Evolutionary conservation across 2,329 filamentous ascomycete genomes (phyloP).

Genomic region (Nemania sp.): DNA sequence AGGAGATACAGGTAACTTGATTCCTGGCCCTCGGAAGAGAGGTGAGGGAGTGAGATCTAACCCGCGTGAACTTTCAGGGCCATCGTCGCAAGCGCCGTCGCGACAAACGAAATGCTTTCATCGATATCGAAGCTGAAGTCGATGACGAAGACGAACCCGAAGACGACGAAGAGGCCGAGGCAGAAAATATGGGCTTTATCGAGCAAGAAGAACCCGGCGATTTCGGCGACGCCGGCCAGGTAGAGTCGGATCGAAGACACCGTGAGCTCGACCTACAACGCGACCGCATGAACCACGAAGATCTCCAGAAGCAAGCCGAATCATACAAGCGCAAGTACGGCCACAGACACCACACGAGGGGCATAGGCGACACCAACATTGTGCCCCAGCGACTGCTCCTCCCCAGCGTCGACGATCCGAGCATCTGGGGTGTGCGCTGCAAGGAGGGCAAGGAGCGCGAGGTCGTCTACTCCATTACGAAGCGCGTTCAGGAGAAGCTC

Average conservation of each 20-base stretch:
- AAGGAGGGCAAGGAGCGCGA: constrained; percentile 96
- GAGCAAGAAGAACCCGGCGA: constrained; percentile 92
- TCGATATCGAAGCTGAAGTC: constrained; percentile 98
- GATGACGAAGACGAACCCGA: constrained; percentile 86
- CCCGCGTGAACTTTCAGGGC: constrained; percentile 44
- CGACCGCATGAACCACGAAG: constrained; percentile 83
- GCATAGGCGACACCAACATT: constrained; percentile 70
- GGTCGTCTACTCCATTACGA: constrained; percentile 84
- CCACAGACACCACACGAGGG: constrained; percentile 68
- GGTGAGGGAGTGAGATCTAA: not conserved
- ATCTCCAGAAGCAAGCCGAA: constrained; percentile 91
- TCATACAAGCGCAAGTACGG: constrained; percentile 87
- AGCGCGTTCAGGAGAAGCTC: constrained; percentile 79
- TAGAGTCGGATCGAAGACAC: constrained; percentile 89
- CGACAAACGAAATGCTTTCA: constrained; percentile 79
- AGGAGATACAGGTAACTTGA: constrained; percentile 64
- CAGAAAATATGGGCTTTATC: constrained; percentile 82
- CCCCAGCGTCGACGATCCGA: constrained; percentile 91
- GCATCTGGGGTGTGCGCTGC: constrained; percentile 92
- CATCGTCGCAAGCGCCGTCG: constrained; percentile 81
- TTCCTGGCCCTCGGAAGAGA: not conserved
- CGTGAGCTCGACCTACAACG: constrained; percentile 91
- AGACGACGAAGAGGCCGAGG: constrained; percentile 95
- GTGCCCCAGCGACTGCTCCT: constrained; percentile 85
- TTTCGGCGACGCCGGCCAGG: constrained; percentile 74